Conservation (phyloP, 179 eudicot genomes). For the Drosera spatulata region DNA sequence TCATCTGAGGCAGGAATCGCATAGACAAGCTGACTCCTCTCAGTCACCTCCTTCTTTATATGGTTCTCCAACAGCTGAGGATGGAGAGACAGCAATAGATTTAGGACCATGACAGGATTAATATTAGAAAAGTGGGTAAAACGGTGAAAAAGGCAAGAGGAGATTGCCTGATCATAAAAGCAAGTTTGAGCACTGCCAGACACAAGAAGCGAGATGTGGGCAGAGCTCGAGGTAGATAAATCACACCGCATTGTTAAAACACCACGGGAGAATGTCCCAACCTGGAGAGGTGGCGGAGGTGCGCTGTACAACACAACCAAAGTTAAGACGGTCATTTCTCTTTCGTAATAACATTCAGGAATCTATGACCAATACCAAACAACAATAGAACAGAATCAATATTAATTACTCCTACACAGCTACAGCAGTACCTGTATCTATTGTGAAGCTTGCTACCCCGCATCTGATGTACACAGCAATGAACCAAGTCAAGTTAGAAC, state of each 20-base stretch:
- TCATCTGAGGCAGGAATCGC: conserved; percentile 40
- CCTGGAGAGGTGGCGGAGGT: conserved; percentile 97
- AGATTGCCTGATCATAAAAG: conserved; percentile 84
- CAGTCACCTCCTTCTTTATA: conserved; percentile 84
- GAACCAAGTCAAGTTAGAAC: conserved; percentile 6
- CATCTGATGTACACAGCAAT: conserved; percentile 39
- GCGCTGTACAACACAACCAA: conserved; percentile 48
- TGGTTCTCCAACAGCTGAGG: conserved; percentile 79
- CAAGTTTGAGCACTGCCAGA: conserved; percentile 98
- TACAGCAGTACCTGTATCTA: conserved; percentile 60
- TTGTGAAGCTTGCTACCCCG: conserved; percentile 96
- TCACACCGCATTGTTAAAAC: conserved; percentile 98
- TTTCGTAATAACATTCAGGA: background rate
- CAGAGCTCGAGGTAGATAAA: conserved; percentile 70
- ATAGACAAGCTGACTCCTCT: conserved; percentile 66
- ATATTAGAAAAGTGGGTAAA: too few species aligned
- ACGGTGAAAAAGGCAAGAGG: background rate
- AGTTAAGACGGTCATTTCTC: conserved; percentile 1
- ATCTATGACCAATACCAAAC: too few species aligned
- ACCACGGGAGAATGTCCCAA: conserved; percentile 92
- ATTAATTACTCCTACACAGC: background rate
- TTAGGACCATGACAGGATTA: background rate
- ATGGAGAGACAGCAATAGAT: background rate
- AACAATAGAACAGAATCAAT: background rate
- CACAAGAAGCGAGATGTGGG: conserved; percentile 87